These are phyloP conservation scores for Colletotrichum costaricense DNA, from an alignment of 2,329 filamentous ascomycete species.

Conservation along the genomic window DNA sequence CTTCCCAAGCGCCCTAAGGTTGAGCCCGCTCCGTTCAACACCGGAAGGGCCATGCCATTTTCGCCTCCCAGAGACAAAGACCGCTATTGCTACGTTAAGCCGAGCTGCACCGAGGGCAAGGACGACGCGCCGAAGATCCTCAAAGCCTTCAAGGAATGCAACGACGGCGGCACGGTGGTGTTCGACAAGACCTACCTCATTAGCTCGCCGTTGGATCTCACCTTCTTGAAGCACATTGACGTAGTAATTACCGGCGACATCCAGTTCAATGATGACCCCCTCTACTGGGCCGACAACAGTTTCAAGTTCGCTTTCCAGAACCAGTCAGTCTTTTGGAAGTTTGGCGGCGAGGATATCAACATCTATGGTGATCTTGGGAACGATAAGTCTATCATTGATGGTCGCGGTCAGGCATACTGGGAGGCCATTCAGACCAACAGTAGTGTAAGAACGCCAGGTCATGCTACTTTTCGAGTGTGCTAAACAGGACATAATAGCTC, in stretches of 20 bases:
- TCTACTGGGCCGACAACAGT: conserved; percentile 74
- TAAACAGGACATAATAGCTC: neutral
- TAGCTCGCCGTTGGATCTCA: conserved; percentile 73
- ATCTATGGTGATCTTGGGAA: conserved; percentile 66
- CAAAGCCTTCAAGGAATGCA: conserved; percentile 67
- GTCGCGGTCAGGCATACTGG: conserved; percentile 65
- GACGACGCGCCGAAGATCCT: conserved; percentile 59
- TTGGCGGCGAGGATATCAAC: conserved; percentile 58
- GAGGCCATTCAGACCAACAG: conserved; percentile 30
- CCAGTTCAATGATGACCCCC: conserved; percentile 73
- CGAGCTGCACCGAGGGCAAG: conserved; percentile 17
- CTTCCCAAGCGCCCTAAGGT: conserved; percentile 24
- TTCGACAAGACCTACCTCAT: conserved; percentile 70
- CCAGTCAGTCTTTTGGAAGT: conserved; percentile 55
- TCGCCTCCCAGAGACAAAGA: conserved; percentile 27
- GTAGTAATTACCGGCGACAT: conserved; percentile 67
- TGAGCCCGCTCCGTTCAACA: conserved; percentile 22
- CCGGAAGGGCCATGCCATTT: conserved; percentile 19
- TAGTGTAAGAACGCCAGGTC: neutral
- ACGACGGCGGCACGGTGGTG: conserved; percentile 71
- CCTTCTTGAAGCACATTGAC: conserved; percentile 72
- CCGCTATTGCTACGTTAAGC: conserved; percentile 32
- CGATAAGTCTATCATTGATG: conserved; percentile 59
- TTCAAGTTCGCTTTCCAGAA: conserved; percentile 76
- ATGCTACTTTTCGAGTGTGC: too few relatives aligned